These are phyloP conservation scores for Colletotrichum sp. DNA, from an alignment of 2,329 filamentous ascomycete species.

Conservation along the genomic window DNA sequence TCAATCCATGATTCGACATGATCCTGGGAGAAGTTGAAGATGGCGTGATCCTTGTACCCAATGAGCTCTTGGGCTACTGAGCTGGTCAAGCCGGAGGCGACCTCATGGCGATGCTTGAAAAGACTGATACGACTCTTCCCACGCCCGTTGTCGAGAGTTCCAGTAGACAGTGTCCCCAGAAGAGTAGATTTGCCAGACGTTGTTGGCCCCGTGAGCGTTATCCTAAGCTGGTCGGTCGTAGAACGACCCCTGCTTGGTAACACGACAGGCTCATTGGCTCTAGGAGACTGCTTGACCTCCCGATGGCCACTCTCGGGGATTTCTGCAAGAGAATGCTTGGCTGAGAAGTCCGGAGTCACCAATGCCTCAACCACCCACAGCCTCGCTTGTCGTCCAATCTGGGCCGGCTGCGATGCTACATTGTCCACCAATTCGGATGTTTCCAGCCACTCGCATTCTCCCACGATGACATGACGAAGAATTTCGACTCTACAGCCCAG, in stretches of 20 bases:
- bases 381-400: slow-evolving; percentile 47
- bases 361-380: slow-evolving; percentile 91
- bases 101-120: slow-evolving; percentile 91
- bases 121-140: slow-evolving; percentile 89
- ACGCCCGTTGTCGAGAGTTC: slow-evolving; percentile 87
- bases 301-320: slow-evolving; percentile 17
- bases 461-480: slow-evolving; percentile 81
- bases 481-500: slow-evolving; percentile 87
- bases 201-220: slow-evolving; percentile 88
- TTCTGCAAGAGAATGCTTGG: slow-evolving; percentile 25
- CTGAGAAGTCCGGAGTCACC: slow-evolving; percentile 74
- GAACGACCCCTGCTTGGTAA: slow-evolving; percentile 51
- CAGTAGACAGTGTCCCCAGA: slow-evolving; percentile 86
- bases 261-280: slow-evolving; percentile 10
- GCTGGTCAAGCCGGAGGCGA: slow-evolving; percentile 89
- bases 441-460: slow-evolving; percentile 79
- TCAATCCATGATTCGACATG: slow-evolving; percentile 95
- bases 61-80: slow-evolving; percentile 94
- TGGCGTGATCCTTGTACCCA: slow-evolving; percentile 69
- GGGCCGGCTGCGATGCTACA: slow-evolving; percentile 23
- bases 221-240: slow-evolving; percentile 75
- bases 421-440: slow-evolving; percentile 33
- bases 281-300: not conserved
- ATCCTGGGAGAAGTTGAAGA: slow-evolving; percentile 85
- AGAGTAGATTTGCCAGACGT: slow-evolving; percentile 93